Evolutionary conservation across 208 protist species (phyloP).

Genomic region (Histomonas meleagridis): DNA sequence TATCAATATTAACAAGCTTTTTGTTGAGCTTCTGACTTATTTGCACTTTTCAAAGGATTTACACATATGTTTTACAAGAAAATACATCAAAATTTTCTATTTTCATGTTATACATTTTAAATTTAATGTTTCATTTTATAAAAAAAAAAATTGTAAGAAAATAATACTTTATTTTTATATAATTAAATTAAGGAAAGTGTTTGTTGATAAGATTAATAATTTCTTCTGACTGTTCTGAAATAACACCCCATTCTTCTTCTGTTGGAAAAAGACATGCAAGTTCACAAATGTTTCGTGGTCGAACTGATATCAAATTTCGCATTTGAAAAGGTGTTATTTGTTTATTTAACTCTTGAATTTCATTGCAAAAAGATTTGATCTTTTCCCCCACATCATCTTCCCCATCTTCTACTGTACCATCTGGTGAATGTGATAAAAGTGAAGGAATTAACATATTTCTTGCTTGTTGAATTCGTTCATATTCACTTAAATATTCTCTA

Average conservation of each 20-base stretch:
- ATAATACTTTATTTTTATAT: no score
- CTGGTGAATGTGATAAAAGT: neutral
- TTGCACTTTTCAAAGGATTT: no score
- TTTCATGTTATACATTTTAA: no score
- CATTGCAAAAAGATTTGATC: neutral
- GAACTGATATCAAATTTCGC: neutral
- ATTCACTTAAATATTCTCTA: neutral
- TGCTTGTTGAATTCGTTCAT: neutral
- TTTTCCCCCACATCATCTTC: neutral
- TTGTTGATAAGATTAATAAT: neutral
- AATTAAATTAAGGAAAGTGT: neutral
- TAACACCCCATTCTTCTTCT: neutral
- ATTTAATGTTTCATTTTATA: no score
- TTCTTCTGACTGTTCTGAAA: neutral
- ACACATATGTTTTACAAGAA: no score
- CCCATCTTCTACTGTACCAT: neutral
- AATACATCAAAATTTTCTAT: no score
- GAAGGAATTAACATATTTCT: neutral
- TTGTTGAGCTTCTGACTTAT: no score
- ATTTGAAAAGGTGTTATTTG: constrained; percentile 23
- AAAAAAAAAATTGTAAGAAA: no score
- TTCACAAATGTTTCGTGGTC: neutral
- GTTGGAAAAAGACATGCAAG: constrained; percentile 6
- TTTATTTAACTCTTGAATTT: neutral
- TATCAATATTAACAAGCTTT: no score